These are phyloP conservation scores for Cladosporium halotolerans DNA, from an alignment of 2,329 filamentous ascomycete genomes.

Conservation along the genomic window DNA sequence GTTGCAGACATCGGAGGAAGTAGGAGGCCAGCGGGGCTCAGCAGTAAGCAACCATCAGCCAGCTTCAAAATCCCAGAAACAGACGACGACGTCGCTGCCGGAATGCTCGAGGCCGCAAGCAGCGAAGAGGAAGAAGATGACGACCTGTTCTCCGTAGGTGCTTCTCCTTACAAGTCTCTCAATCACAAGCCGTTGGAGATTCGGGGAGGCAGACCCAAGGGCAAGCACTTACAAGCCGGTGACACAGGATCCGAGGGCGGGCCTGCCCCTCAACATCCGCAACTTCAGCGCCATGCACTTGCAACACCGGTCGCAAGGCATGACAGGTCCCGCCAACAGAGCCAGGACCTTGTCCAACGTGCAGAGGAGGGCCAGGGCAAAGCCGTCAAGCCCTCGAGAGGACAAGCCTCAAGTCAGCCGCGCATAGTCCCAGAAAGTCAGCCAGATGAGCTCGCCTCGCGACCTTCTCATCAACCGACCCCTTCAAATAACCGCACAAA, in stretches of 20 bases:
- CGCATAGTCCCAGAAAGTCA: constrained; percentile 7
- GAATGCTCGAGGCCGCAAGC: constrained; percentile 13
- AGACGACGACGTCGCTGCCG: constrained; percentile 5
- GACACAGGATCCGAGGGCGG: constrained; percentile 14
- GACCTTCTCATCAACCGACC: background rate
- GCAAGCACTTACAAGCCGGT: constrained; percentile 8
- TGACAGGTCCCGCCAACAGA: background rate
- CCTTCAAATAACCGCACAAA: too few relatives aligned
- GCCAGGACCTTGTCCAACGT: constrained; percentile 4
- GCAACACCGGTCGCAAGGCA: constrained; percentile 17
- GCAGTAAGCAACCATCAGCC: too few relatives aligned
- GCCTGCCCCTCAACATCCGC: constrained; percentile 23
- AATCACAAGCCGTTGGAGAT: constrained; percentile 3
- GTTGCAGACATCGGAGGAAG: constrained; percentile 12
- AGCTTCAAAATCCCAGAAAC: background rate
- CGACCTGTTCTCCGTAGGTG: constrained; percentile 11
- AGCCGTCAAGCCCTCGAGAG: constrained; percentile 15
- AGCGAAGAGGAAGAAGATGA: constrained; percentile 16
- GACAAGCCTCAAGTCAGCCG: constrained; percentile 14
- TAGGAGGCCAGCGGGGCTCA: too few relatives aligned
- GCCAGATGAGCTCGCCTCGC: background rate
- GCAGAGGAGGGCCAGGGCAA: constrained; percentile 2
- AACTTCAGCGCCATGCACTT: constrained; percentile 36
- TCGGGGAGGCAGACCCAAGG: background rate
- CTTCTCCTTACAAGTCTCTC: constrained; percentile 5